Evolutionary conservation across 306 rosid genomes (phyloP).

Genomic region (Vicia faba): DNA sequence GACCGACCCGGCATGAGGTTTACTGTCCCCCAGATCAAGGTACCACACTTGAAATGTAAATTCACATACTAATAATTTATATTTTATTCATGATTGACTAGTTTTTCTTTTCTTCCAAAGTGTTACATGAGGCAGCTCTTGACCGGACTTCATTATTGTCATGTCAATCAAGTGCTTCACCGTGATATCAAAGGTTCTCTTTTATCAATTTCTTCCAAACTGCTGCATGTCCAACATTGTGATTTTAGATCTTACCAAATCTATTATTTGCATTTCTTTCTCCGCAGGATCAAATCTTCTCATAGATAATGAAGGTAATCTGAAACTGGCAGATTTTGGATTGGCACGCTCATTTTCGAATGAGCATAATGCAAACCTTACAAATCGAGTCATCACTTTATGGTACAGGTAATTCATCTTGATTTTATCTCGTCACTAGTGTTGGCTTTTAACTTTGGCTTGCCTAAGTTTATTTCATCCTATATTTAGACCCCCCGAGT

Average conservation of each 20-base stretch:
- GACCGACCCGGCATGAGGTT: conserved; percentile 77
- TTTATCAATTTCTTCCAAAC: conserved; percentile 11
- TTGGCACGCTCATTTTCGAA: conserved; percentile 61
- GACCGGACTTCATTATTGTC: conserved; percentile 77
- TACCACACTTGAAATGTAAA: conserved; percentile 17
- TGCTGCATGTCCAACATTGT: conserved; percentile 16
- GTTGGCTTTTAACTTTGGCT: background rate
- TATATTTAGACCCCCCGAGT: conserved; percentile 70
- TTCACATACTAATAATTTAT: conserved; percentile 1
- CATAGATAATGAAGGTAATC: conserved; percentile 75
- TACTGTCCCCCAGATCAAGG: conserved; percentile 78
- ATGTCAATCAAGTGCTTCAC: conserved; percentile 69
- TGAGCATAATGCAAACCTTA: conserved; percentile 65
- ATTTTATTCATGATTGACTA: conserved; percentile 4
- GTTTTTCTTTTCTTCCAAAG: conserved; percentile 38
- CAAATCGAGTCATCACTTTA: conserved; percentile 74
- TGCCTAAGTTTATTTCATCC: conserved; percentile 28
- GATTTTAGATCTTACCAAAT: conserved; percentile 1
- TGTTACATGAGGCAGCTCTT: conserved; percentile 76
- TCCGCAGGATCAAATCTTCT: conserved; percentile 74
- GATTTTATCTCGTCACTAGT: background rate
- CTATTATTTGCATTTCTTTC: conserved; percentile 22
- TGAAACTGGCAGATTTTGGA: conserved; percentile 79
- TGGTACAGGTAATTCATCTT: conserved; percentile 63
- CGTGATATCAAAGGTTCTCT: conserved; percentile 73